Evolutionary conservation across 2,329 filamentous ascomycete species (phyloP).

Genomic region (Xylariaceae sp.): DNA sequence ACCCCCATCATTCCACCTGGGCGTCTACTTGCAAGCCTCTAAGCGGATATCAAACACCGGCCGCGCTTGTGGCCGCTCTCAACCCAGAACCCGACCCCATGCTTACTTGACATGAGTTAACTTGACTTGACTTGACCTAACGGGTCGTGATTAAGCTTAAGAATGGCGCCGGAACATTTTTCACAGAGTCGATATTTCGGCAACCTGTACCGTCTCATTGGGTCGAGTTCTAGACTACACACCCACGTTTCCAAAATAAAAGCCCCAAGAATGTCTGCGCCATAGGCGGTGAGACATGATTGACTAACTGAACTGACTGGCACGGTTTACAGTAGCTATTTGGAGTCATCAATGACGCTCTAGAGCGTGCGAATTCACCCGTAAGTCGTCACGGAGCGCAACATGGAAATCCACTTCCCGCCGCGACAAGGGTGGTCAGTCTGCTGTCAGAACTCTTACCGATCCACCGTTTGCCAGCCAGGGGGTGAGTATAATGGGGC

Average conservation of each 20-base stretch:
- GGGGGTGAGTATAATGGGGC: slow-evolving; percentile 2
- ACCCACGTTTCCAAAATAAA: slow-evolving; percentile 6
- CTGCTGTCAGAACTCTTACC: slow-evolving; percentile 7
- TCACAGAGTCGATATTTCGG: slow-evolving; percentile 5
- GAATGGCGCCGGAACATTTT: slow-evolving; percentile 1
- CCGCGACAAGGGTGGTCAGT: not conserved
- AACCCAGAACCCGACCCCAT: not conserved
- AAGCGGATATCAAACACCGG: slow-evolving; percentile 13
- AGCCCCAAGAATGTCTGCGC: slow-evolving; percentile 7
- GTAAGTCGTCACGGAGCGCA: not conserved
- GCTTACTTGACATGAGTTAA: not conserved
- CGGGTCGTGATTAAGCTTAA: not conserved
- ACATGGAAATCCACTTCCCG: slow-evolving; percentile 7
- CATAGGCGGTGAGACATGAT: slow-evolving; percentile 14
- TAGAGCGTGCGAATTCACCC: slow-evolving; percentile 6
- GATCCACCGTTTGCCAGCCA: slow-evolving; percentile 9
- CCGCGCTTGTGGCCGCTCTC: slow-evolving; percentile 13
- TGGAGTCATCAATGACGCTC: slow-evolving; percentile 8
- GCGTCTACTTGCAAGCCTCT: slow-evolving; percentile 16
- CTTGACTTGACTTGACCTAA: not conserved
- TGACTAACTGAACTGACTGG: slow-evolving; percentile 3
- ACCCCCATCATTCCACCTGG: not conserved
- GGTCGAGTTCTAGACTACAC: slow-evolving; percentile 11
- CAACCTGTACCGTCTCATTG: slow-evolving; percentile 1
- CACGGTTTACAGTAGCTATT: slow-evolving; percentile 10